Evolutionary conservation across 2,329 filamentous ascomycete genomes (phyloP).

Genomic region (Xylariaceae sp.): DNA sequence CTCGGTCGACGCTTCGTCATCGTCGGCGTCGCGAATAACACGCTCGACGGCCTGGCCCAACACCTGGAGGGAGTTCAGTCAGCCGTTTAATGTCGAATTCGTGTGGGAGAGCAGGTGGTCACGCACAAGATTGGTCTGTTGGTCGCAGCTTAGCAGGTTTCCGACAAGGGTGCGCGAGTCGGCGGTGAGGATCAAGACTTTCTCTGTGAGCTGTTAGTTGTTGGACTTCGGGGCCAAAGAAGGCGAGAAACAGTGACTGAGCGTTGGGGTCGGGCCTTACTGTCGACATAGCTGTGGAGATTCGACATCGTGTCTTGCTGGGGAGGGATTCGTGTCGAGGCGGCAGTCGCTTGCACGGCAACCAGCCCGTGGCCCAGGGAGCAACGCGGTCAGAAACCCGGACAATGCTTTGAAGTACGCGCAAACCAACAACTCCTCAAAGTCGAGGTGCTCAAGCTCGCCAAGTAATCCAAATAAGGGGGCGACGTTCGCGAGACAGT

Average conservation of each 20-base stretch:
- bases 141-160: constrained; percentile 79
- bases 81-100: background rate
- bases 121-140: constrained; percentile 77
- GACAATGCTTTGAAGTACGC: background rate
- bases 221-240: background rate
- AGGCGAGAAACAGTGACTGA: background rate
- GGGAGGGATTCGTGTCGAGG: too few relatives aligned
- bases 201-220: constrained; percentile 59
- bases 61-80: constrained; percentile 48
- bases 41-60: constrained; percentile 80
- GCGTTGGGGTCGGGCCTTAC: constrained; percentile 21
- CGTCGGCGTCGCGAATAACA: constrained; percentile 81
- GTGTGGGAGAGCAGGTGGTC: background rate
- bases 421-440: too few relatives aligned
- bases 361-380: background rate
- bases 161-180: constrained; percentile 86
- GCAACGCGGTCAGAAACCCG: background rate
- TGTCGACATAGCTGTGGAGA: constrained; percentile 29
- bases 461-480: too few relatives aligned
- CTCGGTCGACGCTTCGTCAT: constrained; percentile 74
- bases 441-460: too few relatives aligned
- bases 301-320: constrained; percentile 27
- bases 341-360: too few relatives aligned
- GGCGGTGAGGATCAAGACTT: constrained; percentile 84
- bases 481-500: too few relatives aligned